Evolutionary conservation across 108 stramenopile genomes (phyloP).

Genomic region (Skeletonema grethae): DNA sequence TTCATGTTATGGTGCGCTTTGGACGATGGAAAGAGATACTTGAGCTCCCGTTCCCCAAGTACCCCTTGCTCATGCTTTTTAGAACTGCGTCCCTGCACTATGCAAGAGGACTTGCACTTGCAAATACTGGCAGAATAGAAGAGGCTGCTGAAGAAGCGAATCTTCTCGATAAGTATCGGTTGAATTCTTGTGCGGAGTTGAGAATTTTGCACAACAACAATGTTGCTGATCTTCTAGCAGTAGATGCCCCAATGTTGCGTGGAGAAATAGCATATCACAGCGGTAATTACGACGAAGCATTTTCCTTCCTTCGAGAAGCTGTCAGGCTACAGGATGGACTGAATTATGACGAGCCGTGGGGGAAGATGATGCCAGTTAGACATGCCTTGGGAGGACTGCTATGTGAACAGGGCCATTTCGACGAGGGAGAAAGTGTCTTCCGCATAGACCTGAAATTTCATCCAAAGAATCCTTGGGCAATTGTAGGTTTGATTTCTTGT

Average conservation of each 20-base stretch:
- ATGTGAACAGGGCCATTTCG: constrained; percentile 69
- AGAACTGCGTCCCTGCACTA: constrained; percentile 66
- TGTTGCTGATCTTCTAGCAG: constrained; percentile 65
- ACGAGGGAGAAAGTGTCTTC: constrained; percentile 74
- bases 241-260: constrained; percentile 78
- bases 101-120: constrained; percentile 71
- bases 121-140: constrained; percentile 54
- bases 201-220: constrained; percentile 88
- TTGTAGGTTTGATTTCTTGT: constrained; percentile 73
- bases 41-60: constrained; percentile 57
- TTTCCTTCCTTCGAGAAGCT: constrained; percentile 65
- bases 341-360: constrained; percentile 90
- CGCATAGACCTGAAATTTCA: constrained; percentile 76
- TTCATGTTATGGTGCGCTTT: constrained; percentile 86
- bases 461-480: constrained; percentile 84
- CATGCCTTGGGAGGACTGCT: constrained; percentile 88
- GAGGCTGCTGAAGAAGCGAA: constrained; percentile 68
- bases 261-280: constrained; percentile 87
- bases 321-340: constrained; percentile 80
- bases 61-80: constrained; percentile 75
- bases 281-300: constrained; percentile 74
- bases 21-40: constrained; percentile 84
- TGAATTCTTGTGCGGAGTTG: constrained; percentile 60
- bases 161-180: constrained; percentile 60
- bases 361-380: constrained; percentile 89